Evolutionary conservation across 2,329 filamentous ascomycete genomes (phyloP).

Genomic region (Thelonectria discophora): DNA sequence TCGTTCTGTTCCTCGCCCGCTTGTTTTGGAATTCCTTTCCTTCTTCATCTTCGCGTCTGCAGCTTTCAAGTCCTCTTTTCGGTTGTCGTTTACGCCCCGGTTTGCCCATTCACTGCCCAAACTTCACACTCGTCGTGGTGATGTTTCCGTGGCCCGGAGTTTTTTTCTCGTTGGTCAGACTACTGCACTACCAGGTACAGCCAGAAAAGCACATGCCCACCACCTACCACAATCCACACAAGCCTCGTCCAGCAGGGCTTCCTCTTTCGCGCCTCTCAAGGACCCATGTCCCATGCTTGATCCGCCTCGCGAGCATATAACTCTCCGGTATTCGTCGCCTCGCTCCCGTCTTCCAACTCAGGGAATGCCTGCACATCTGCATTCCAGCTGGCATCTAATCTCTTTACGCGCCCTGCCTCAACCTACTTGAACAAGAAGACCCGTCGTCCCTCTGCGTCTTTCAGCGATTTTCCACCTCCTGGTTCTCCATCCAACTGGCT

Average conservation of each 20-base stretch:
- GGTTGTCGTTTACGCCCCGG: constrained; percentile 8
- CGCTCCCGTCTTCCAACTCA: constrained; percentile 1
- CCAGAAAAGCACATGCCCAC: constrained; percentile 14
- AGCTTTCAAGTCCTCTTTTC: constrained; percentile 10
- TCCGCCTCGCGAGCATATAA: constrained; percentile 22
- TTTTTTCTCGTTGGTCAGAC: constrained; percentile 6
- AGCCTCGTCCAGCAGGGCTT: constrained; percentile 15
- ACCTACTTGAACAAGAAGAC: constrained; percentile 14
- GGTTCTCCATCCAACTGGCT: constrained; percentile 15
- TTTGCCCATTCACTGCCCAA: background rate
- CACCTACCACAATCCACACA: constrained; percentile 12
- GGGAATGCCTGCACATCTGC: constrained; percentile 14
- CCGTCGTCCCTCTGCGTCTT: background rate
- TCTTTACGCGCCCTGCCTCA: background rate
- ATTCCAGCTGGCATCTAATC: constrained; percentile 8
- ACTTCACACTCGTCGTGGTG: constrained; percentile 2
- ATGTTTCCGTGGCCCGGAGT: constrained; percentile 5
- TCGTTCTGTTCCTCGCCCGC: constrained; percentile 22
- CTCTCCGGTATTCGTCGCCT: constrained; percentile 15
- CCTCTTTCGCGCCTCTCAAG: constrained; percentile 17
- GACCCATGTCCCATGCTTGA: constrained; percentile 16
- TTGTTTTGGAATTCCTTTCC: constrained; percentile 11
- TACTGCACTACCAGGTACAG: constrained; percentile 12
- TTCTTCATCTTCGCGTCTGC: constrained; percentile 12
- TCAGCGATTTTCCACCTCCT: constrained; percentile 14